Conservation (phyloP, 2,329 filamentous ascomycete genomes). For the Cytospora piceicola region DNA sequence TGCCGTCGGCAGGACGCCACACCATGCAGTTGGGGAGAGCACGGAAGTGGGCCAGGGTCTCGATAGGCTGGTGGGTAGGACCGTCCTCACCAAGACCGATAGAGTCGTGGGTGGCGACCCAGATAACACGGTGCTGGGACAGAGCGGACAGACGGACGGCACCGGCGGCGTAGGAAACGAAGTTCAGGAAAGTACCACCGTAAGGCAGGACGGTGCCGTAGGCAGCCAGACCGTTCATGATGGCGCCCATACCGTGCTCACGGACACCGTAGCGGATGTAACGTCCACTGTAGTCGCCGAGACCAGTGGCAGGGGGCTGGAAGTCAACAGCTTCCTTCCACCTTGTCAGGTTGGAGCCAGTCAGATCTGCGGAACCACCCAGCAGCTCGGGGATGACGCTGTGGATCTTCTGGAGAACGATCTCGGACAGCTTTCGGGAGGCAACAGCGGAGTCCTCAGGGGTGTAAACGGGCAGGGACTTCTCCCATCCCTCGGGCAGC, state of each 20-base stretch:
- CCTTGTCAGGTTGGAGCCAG: constrained; percentile 96
- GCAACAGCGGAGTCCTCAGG: constrained; percentile 82
- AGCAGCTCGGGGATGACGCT: constrained; percentile 83
- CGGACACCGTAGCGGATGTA: constrained; percentile 93
- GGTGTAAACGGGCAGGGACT: constrained; percentile 88
- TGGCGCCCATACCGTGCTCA: constrained; percentile 89
- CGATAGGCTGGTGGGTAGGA: constrained; percentile 98
- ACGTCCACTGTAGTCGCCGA: constrained; percentile 88
- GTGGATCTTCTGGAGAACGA: constrained; percentile 87
- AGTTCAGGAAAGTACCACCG: constrained; percentile 97
- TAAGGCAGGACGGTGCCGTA: constrained; percentile 96
- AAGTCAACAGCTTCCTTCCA: constrained; percentile 98
- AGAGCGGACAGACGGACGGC: constrained; percentile 92
- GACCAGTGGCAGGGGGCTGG: constrained; percentile 83
- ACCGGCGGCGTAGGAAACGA: constrained; percentile 96
- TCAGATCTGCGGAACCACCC: constrained; percentile 96
- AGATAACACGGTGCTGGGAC: constrained; percentile 88
- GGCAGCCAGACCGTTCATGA: constrained; percentile 92
- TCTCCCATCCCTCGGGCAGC: constrained; percentile 96
- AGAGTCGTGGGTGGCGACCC: constrained; percentile 97
- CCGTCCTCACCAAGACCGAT: constrained; percentile 99
- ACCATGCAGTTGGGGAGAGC: constrained; percentile 99
- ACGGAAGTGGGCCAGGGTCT: constrained; percentile 97
- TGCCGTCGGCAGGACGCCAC: constrained; percentile 97
- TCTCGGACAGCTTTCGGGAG: constrained; percentile 95